Percentiles rank a stretch among this genome's conserved stretches.
Conservation (phyloP, 2,329 filamentous ascomycete genomes). For the Alternaria sp. region DNA sequence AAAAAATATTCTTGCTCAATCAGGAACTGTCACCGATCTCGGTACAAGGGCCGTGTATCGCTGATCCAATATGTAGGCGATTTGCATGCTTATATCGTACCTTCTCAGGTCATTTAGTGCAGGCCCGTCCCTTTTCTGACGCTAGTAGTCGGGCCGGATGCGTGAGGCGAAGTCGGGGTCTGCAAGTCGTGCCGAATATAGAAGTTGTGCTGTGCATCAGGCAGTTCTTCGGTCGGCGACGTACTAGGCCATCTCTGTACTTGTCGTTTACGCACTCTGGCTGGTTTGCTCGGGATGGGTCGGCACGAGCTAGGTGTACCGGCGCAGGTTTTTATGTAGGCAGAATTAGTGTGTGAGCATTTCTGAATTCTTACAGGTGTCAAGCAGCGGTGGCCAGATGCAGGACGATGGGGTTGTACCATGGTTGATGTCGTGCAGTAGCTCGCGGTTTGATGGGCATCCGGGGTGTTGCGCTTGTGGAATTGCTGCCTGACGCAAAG, state of each 20-base stretch:
- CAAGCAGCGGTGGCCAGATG: neutral
- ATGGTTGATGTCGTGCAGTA: constrained; percentile 24
- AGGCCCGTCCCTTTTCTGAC: neutral
- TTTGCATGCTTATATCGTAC: neutral
- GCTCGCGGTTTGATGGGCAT: constrained; percentile 8
- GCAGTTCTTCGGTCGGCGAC: constrained; percentile 3
- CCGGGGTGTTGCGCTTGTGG: constrained; percentile 8
- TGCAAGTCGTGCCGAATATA: constrained; percentile 7
- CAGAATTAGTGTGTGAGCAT: neutral
- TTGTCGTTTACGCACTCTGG: neutral
- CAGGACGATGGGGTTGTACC: constrained; percentile 6
- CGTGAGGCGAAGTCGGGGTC: constrained; percentile 6
- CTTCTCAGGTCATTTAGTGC: neutral
- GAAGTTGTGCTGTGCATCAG: constrained; percentile 4
- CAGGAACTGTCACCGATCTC: neutral
- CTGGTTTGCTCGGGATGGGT: constrained; percentile 1
- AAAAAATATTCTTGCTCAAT: neutral
- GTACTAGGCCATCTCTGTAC: neutral
- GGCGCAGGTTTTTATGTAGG: constrained; percentile 1
- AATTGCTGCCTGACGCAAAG: constrained; percentile 10
- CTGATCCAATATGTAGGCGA: neutral
- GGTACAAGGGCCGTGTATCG: neutral
- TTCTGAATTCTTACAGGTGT: neutral
- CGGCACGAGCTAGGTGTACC: constrained; percentile 4
- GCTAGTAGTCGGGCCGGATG: constrained; percentile 10